A percentile compares a stretch with the other conserved stretches of the same genome.
phyloP scores from a whole-genome alignment of 1,139 yeast genomes.

The Trichomonascaceae sp. region DNA sequence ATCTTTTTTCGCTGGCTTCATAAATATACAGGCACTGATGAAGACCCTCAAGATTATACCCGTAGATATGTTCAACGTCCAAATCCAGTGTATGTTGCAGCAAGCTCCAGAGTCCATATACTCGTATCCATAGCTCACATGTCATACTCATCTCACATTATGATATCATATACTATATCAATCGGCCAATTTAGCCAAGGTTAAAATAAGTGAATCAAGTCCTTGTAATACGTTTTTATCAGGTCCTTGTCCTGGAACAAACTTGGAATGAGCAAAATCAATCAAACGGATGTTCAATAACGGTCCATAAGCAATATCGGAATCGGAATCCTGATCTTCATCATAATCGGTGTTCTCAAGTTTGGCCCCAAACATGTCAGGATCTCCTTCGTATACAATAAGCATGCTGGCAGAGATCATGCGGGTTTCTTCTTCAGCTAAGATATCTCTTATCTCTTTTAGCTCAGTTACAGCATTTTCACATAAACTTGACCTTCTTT shows the following conservation, averaged over 20 bases:
- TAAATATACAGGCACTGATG: no score
- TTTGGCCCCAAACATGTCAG: constrained; percentile 28
- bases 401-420: constrained; percentile 71
- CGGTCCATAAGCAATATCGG: constrained; percentile 26
- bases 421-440: constrained; percentile 57
- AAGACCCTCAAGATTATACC: no score
- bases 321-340: constrained; percentile 25
- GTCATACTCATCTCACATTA: no score
- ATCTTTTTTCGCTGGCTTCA: no score
- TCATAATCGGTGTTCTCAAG: constrained; percentile 27
- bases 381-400: constrained; percentile 67
- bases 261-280: constrained; percentile 84
- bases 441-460: constrained; percentile 57
- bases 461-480: constrained; percentile 50
- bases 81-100: no score
- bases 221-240: constrained; percentile 70
- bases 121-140: no score
- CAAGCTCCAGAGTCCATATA: no score
- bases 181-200: constrained; percentile 2
- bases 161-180: not conserved
- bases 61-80: no score
- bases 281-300: constrained; percentile 59
- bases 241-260: constrained; percentile 56
- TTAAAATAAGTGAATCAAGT: constrained; percentile 48
- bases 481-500: constrained; percentile 32